A percentile compares a stretch with the other conserved stretches of the same genome.
These are phyloP conservation scores for Hymenotorrendiella dingleyae DNA, from an alignment of 2,329 filamentous ascomycete species.

Conservation along the genomic window DNA sequence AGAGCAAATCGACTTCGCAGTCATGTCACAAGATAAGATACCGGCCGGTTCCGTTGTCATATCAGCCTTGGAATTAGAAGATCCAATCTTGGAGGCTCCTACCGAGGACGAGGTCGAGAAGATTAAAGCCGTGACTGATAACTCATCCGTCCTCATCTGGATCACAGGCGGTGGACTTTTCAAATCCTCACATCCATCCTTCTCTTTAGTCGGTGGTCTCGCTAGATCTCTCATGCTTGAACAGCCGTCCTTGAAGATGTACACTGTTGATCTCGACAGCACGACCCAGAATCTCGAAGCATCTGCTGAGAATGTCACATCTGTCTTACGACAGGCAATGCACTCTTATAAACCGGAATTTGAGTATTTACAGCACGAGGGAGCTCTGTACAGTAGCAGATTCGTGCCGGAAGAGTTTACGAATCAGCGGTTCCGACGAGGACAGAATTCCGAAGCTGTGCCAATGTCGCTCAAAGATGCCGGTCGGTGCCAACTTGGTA, in stretches of 20 bases:
- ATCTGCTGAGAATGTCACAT: background rate
- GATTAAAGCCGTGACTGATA: slow-evolving; percentile 3
- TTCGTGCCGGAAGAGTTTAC: slow-evolving; percentile 18
- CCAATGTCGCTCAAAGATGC: slow-evolving; percentile 1
- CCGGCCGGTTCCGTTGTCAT: background rate
- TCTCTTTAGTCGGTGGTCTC: slow-evolving; percentile 1
- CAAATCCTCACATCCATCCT: slow-evolving; percentile 1
- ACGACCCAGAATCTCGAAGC: background rate
- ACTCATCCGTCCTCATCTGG: slow-evolving; percentile 3
- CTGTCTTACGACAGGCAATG: background rate
- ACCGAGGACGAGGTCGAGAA: background rate
- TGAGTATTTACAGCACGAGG: background rate
- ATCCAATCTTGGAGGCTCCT: background rate
- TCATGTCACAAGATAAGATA: no score
- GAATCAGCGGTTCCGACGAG: slow-evolving; percentile 13
- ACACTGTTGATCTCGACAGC: slow-evolving; percentile 8
- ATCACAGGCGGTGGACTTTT: slow-evolving; percentile 8
- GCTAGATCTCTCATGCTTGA: slow-evolving; percentile 7
- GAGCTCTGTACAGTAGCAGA: slow-evolving; percentile 9
- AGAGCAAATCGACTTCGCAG: no score
- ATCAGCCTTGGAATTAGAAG: slow-evolving; percentile 2
- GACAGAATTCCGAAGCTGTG: background rate
- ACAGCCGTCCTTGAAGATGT: slow-evolving; percentile 11
- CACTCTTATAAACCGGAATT: background rate
- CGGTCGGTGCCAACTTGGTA: slow-evolving; percentile 1